Evolutionary conservation across 495 filamentous ascomycete genomes (phyloP).

Genomic region (Aspergillus sparsus): DNA sequence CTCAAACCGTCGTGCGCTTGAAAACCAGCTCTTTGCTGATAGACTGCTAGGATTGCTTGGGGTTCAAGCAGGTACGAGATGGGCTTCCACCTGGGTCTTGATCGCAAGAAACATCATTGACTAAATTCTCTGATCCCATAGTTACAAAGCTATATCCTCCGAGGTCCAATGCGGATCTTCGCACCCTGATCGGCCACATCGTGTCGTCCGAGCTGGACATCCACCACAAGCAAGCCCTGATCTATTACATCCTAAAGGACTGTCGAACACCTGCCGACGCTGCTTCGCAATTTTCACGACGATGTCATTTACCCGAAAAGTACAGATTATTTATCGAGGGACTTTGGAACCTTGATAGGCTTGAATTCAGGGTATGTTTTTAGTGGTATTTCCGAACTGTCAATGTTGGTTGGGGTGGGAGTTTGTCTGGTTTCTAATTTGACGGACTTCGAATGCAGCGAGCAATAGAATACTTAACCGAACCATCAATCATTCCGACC

Average conservation of each 20-base stretch:
- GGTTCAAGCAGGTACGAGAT: slow-evolving; percentile 60
- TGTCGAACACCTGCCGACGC: slow-evolving; percentile 56
- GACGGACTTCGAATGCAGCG: slow-evolving; percentile 43
- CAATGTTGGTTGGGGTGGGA: too few species aligned
- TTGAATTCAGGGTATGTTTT: slow-evolving; percentile 60
- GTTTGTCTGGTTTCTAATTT: neutral
- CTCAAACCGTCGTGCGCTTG: slow-evolving; percentile 59
- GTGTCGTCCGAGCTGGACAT: slow-evolving; percentile 57
- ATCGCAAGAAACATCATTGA: slow-evolving; percentile 1
- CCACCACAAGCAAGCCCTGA: slow-evolving; percentile 73
- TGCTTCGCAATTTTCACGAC: slow-evolving; percentile 52
- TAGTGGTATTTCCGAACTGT: neutral
- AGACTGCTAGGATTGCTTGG: slow-evolving; percentile 68
- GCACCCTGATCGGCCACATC: slow-evolving; percentile 64
- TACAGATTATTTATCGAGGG: slow-evolving; percentile 78
- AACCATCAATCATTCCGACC: slow-evolving; percentile 73
- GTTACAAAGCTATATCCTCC: slow-evolving; percentile 69
- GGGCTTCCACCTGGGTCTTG: neutral
- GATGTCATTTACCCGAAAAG: slow-evolving; percentile 61
- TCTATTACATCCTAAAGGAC: slow-evolving; percentile 81
- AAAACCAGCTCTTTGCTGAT: slow-evolving; percentile 73
- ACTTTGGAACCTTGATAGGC: slow-evolving; percentile 75
- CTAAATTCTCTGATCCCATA: slow-evolving; percentile 25
- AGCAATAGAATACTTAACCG: slow-evolving; percentile 70
- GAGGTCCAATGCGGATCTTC: slow-evolving; percentile 60